phyloP scores from a whole-genome alignment of 768 basidiomycete species.

The Kwoniella mangroviensis region DNA sequence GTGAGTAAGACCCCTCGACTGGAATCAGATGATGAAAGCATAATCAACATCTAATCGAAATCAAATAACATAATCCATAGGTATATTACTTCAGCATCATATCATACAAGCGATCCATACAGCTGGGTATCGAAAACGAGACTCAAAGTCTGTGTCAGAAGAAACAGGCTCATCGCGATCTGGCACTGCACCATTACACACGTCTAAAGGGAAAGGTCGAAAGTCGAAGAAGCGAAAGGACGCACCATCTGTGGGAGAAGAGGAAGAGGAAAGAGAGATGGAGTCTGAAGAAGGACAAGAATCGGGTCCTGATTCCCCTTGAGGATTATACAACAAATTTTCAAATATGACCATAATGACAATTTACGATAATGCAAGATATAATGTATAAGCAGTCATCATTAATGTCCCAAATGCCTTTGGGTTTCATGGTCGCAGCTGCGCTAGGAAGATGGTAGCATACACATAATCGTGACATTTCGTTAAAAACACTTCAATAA shows the following conservation, averaged over 20 bases:
- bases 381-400: neutral
- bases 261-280: neutral
- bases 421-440: too few species aligned
- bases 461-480: neutral
- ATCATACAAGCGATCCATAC: conserved; percentile 16
- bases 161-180: neutral
- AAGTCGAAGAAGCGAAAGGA: neutral
- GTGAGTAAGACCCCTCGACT: conserved; percentile 19
- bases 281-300: conserved; percentile 4
- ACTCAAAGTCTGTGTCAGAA: neutral
- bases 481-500: neutral
- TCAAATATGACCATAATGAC: neutral
- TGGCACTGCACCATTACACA: neutral
- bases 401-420: too few species aligned
- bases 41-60: neutral
- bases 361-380: neutral
- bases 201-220: neutral
- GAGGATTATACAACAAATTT: neutral
- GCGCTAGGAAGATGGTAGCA: neutral
- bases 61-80: conserved; percentile 1
- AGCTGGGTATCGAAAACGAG: conserved; percentile 13
- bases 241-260: neutral
- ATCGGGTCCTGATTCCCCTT: neutral
- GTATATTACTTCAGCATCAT: conserved; percentile 30
- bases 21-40: neutral